Evolutionary conservation across 768 basidiomycete genomes (phyloP), one percentile per base, ranked within the genome.

Genomic region (Guyanaporus albipodus): DNA sequence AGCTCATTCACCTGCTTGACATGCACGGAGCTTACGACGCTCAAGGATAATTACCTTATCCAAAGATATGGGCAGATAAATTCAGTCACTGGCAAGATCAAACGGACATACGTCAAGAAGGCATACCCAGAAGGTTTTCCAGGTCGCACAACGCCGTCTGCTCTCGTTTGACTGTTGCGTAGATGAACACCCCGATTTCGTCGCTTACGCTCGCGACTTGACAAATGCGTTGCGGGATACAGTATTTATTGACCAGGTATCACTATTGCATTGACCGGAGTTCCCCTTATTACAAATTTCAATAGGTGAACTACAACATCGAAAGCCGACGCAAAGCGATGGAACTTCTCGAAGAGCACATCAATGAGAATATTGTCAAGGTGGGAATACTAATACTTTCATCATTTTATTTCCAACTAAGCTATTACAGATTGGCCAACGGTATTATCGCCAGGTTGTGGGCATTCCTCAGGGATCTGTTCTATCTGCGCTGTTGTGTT

Each of bases 381-480:
- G 92, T 83, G 49, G 11, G 6, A 6, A 28, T 11, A 12, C 48
- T 36, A 42, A 17, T 22, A 18, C 15, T 23, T 37, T 27, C 18
- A 8, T 11, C 11, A 21, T 21, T 17, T 24, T 3, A 17, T 53
- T 38, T 49, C 31, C 34, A 34, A 50, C 27, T 31, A 26, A 31
- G 21, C 27, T 14, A 11, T 26, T 29, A 18, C 53, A 95, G 91
- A 92, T 96, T 42, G 89, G 87, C 2, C 57, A 69, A n/a, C 67
- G 77, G 33, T 91, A 85, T 59, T 95, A 86, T 61, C 82, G 86
- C 11, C 96, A 99, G 65, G 79, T 77, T n/a, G 79, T 90, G 23
- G 96, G 96, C 3, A 99, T 99, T 19, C 95, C 96, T 1, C 96
- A 99, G 66, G 96, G 96, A 18, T 97, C 94, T 3, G 82, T 93